Percentiles rank a stretch among this genome's conserved stretches.
phyloP scores from a whole-genome alignment of 345 rosid species.

The Gossypium rotundifolium region DNA sequence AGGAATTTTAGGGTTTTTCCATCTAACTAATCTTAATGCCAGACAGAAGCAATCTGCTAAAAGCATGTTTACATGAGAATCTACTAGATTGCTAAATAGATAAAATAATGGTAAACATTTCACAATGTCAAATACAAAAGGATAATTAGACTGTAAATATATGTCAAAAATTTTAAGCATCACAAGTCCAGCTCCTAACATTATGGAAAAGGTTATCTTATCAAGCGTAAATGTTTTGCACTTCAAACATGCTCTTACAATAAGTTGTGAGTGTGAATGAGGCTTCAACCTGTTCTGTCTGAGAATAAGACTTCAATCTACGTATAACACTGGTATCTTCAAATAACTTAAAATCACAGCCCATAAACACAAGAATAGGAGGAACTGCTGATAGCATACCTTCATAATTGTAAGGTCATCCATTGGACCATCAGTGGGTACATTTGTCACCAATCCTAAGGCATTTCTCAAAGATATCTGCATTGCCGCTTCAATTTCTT shows the following conservation, averaged over 20 bases:
- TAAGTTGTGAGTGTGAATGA: neutral
- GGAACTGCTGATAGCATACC: conserved; percentile 31
- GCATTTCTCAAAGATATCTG: conserved; percentile 96
- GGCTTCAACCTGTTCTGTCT: neutral
- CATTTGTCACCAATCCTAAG: conserved; percentile 54
- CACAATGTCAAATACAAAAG: neutral
- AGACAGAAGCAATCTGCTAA: neutral
- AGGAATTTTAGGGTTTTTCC: neutral
- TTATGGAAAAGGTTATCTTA: neutral
- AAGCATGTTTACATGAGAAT: neutral
- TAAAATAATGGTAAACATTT: neutral
- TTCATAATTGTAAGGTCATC: conserved; percentile 94
- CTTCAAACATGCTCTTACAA: neutral
- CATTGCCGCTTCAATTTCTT: conserved; percentile 98
- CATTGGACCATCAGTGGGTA: conserved; percentile 71
- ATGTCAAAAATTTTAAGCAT: neutral
- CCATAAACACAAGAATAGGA: conserved; percentile 6
- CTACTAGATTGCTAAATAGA: neutral
- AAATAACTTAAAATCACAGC: neutral
- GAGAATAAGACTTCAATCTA: neutral
- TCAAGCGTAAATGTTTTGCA: neutral
- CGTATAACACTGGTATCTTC: neutral
- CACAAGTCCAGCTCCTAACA: neutral
- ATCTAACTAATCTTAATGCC: neutral
- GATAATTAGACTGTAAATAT: neutral